phyloP scores from a whole-genome alignment of 305 asterid species.

The Fraxinus albicans region DNA sequence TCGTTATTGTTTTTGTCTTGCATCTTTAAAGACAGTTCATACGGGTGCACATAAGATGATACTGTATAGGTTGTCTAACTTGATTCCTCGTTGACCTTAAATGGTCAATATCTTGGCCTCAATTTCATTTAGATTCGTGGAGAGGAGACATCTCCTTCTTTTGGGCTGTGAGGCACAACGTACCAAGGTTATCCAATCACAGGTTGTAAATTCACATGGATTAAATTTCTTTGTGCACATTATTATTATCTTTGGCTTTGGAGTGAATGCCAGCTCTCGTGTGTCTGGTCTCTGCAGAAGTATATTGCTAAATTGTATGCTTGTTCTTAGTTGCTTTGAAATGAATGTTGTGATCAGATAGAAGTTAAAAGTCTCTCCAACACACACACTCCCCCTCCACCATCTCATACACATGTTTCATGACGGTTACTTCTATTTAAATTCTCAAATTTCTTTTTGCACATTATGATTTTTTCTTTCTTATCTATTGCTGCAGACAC shows the following conservation, averaged over 20 bases:
- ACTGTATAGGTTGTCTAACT: background rate
- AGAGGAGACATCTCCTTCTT: background rate
- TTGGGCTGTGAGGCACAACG: background rate
- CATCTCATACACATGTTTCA: background rate
- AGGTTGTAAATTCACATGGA: background rate
- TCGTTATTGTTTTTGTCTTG: background rate
- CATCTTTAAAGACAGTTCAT: background rate
- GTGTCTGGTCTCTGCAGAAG: background rate
- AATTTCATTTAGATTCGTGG: background rate
- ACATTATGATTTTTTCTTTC: slow-evolving; percentile 13
- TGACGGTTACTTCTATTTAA: slow-evolving; percentile 2
- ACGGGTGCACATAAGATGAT: background rate
- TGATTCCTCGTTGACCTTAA: background rate
- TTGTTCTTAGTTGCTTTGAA: background rate
- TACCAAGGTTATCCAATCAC: background rate
- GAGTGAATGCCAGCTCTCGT: background rate
- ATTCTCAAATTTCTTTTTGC: background rate
- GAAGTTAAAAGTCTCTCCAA: background rate
- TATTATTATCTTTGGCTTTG: background rate
- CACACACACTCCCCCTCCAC: background rate
- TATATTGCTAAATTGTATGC: background rate
- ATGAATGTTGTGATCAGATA: background rate
- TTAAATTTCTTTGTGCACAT: background rate
- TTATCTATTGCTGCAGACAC: slow-evolving; percentile 42
- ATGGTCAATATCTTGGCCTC: background rate